phyloP scores from a whole-genome alignment of 371 early-diverging fungal species.

The Syncephalastrum monosporum region DNA sequence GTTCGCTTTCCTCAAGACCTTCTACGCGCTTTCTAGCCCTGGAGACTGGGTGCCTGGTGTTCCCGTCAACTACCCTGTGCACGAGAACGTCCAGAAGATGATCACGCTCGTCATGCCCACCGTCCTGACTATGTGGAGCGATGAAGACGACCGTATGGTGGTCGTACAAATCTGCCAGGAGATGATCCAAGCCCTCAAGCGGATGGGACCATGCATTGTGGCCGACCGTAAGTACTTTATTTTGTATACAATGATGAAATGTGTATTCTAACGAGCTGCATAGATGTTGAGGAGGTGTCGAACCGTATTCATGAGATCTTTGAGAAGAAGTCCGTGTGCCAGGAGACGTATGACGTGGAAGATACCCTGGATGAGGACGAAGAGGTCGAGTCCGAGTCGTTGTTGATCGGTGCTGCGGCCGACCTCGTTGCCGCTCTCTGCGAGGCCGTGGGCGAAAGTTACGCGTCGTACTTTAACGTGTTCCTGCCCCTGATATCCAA shows the following conservation, averaged over 20 bases:
- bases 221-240: slow-evolving; percentile 53
- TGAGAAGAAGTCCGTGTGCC: slow-evolving; percentile 78
- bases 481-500: slow-evolving; percentile 75
- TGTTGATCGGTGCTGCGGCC: slow-evolving; percentile 75
- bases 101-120: slow-evolving; percentile 64
- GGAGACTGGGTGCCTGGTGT: slow-evolving; percentile 69
- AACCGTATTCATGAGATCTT: slow-evolving; percentile 63
- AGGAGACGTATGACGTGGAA: slow-evolving; percentile 68
- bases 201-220: slow-evolving; percentile 80
- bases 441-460: slow-evolving; percentile 68
- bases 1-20: slow-evolving; percentile 73
- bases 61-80: slow-evolving; percentile 61
- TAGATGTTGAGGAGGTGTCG: slow-evolving; percentile 51
- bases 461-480: slow-evolving; percentile 63
- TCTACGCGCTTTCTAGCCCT: slow-evolving; percentile 60
- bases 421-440: slow-evolving; percentile 82
- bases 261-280: neutral
- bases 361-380: slow-evolving; percentile 75
- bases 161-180: slow-evolving; percentile 78
- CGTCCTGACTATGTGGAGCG: slow-evolving; percentile 69
- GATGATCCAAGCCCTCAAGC: slow-evolving; percentile 64
- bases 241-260: neutral
- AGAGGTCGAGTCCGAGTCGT: slow-evolving; percentile 77
- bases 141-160: slow-evolving; percentile 79
- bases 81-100: slow-evolving; percentile 70